These are phyloP conservation scores for Pseudogymnoascus sp. DNA, from an alignment of 2,329 filamentous ascomycete genomes.

Conservation along the genomic window DNA sequence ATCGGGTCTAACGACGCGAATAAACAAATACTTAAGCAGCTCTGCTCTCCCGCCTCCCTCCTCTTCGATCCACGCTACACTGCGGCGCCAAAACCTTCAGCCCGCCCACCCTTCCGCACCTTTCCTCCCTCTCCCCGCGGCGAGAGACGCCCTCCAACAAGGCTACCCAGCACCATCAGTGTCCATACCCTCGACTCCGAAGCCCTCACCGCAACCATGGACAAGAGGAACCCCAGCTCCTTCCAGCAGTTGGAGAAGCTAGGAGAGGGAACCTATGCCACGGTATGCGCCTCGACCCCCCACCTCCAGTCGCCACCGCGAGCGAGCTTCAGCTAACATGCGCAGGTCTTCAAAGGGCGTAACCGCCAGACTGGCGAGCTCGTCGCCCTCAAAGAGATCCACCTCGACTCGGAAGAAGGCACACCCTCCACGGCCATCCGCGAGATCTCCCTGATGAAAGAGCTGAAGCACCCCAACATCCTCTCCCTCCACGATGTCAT, in stretches of 20 bases:
- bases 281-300: conserved; percentile 48
- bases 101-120: conserved; percentile 25
- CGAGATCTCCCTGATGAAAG: conserved; percentile 98
- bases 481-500: conserved; percentile 97
- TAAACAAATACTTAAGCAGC: conserved; percentile 28
- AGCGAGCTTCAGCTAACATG: conserved; percentile 23
- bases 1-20: conserved; percentile 27
- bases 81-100: conserved; percentile 28
- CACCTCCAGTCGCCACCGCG: background rate
- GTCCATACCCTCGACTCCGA: conserved; percentile 28
- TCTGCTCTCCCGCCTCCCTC: conserved; percentile 35
- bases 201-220: conserved; percentile 52
- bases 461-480: conserved; percentile 98
- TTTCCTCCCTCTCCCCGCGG: conserved; percentile 28
- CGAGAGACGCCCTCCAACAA: conserved; percentile 18
- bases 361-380: conserved; percentile 96
- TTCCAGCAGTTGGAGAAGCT: conserved; percentile 99
- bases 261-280: conserved; percentile 97
- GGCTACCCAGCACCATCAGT: conserved; percentile 31
- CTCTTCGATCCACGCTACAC: conserved; percentile 37
- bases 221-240: conserved; percentile 88
- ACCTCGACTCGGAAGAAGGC: conserved; percentile 96
- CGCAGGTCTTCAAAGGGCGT: conserved; percentile 92
- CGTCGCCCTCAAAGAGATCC: conserved; percentile 96
- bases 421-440: conserved; percentile 96